These are phyloP conservation scores for Globisporangium okanoganense DNA, from an alignment of 352 stramenopile species.

Conservation along the genomic window DNA sequence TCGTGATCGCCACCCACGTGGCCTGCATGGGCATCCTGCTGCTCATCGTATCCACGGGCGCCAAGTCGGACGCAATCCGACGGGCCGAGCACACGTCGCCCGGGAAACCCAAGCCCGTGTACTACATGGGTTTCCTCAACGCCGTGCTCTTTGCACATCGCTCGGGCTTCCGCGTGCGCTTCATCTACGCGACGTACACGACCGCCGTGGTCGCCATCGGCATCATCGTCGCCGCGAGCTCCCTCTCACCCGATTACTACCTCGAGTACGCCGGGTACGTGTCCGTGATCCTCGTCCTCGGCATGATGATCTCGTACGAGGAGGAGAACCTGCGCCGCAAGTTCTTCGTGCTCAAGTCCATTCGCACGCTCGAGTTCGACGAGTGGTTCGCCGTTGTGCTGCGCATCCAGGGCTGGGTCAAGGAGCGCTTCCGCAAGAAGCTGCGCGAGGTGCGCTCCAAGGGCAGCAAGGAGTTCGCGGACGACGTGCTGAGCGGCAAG, in stretches of 20 bases:
- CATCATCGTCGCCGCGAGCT: conserved; percentile 62
- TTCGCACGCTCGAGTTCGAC: conserved; percentile 77
- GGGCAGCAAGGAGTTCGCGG: conserved; percentile 32
- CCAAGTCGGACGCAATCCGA: conserved; percentile 25
- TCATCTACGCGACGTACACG: conserved; percentile 75
- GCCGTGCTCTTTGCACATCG: conserved; percentile 72
- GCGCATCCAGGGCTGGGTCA: conserved; percentile 71
- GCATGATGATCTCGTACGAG: conserved; percentile 86
- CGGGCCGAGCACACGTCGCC: conserved; percentile 18
- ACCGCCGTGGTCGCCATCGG: conserved; percentile 58
- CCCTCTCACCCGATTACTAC: conserved; percentile 50
- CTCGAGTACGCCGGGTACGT: conserved; percentile 71
- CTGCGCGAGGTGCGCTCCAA: conserved; percentile 52
- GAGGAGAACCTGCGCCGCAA: conserved; percentile 70
- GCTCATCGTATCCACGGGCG: conserved; percentile 50
- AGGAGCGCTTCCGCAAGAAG: conserved; percentile 57
- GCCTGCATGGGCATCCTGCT: conserved; percentile 70
- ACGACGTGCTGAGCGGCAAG: conserved; percentile 11
- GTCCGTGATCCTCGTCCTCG: conserved; percentile 59
- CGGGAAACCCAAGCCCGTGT: conserved; percentile 65
- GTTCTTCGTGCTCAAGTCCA: conserved; percentile 83
- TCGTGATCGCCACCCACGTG: conserved; percentile 69
- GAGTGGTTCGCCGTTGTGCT: conserved; percentile 76
- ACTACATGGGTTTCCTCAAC: conserved; percentile 85
- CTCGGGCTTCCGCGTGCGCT: conserved; percentile 74